Conservation (phyloP, 2,329 filamentous ascomycete genomes). For the Thermothelomyces thermophilus region DNA sequence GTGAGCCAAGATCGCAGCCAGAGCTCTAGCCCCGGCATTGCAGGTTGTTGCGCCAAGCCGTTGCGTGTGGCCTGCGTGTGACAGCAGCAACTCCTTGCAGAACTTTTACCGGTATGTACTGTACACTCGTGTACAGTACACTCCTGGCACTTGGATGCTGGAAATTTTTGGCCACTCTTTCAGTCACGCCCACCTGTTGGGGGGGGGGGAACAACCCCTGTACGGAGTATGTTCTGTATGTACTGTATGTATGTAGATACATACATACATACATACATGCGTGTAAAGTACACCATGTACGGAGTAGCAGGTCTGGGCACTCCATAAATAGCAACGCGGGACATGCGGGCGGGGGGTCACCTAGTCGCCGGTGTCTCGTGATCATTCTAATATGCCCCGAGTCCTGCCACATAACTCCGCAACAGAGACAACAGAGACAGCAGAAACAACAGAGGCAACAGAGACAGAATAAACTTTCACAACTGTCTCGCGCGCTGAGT, state of each 20-base stretch:
- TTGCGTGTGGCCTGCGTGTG: too few species aligned
- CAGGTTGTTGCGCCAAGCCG: background rate
- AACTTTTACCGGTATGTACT: too few species aligned
- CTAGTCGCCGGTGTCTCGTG: slow-evolving; percentile 14
- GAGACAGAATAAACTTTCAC: too few species aligned
- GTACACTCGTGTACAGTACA: too few species aligned
- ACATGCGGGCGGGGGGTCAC: slow-evolving; percentile 21
- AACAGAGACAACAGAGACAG: too few species aligned
- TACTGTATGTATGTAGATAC: too few species aligned
- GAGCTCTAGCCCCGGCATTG: slow-evolving; percentile 1
- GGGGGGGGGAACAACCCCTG: slow-evolving; percentile 1
- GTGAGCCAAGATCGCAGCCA: background rate
- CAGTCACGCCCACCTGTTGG: slow-evolving; percentile 12
- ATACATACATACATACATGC: too few species aligned
- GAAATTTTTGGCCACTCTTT: slow-evolving; percentile 2
- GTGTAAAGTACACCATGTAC: too few species aligned
- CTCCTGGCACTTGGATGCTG: slow-evolving; percentile 3
- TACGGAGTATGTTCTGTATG: too few species aligned
- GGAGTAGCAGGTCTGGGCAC: background rate
- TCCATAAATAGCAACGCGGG: slow-evolving; percentile 26
- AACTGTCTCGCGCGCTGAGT: too few species aligned
- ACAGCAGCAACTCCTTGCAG: too few species aligned
- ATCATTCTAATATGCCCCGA: background rate
- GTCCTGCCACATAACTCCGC: background rate
- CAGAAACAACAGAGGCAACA: too few species aligned